These are phyloP conservation scores for Pyricularia sp. DNA, from an alignment of 2,329 filamentous ascomycete species.

Conservation along the genomic window DNA sequence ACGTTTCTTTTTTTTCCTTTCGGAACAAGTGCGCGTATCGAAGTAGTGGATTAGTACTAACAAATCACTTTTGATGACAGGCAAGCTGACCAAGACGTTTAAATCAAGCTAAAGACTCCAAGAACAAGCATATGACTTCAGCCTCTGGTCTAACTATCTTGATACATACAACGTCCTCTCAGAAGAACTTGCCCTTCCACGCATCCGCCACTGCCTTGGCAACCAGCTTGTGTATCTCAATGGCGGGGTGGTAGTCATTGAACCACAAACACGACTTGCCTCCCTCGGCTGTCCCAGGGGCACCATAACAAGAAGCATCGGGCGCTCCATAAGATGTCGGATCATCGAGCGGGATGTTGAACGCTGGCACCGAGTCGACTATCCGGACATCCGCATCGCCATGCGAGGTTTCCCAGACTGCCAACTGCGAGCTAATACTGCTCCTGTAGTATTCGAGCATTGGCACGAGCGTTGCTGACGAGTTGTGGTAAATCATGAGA, in stretches of 20 bases:
- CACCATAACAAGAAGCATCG: constrained; percentile 27
- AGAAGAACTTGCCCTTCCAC: constrained; percentile 20
- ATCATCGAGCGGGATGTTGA: constrained; percentile 30
- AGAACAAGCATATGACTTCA: no score
- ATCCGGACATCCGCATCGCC: constrained; percentile 12
- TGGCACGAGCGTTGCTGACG: constrained; percentile 6
- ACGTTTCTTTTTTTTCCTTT: not conserved
- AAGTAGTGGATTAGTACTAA: not conserved
- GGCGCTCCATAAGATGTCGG: constrained; percentile 30
- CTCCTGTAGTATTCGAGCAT: constrained; percentile 9
- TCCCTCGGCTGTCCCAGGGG: constrained; percentile 18
- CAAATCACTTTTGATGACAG: not conserved
- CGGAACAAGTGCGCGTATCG: not conserved
- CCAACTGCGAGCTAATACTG: not conserved
- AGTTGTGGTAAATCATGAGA: constrained; percentile 16
- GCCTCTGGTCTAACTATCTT: not conserved
- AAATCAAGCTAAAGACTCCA: no score
- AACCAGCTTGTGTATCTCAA: constrained; percentile 29
- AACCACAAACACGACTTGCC: constrained; percentile 36
- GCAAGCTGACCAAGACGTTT: not conserved
- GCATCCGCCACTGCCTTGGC: constrained; percentile 24
- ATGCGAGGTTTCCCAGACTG: constrained; percentile 6
- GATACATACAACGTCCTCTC: not conserved
- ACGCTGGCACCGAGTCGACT: constrained; percentile 29
- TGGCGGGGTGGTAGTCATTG: constrained; percentile 31